phyloP scores from a whole-genome alignment of 2,329 filamentous ascomycete species.

The Phyllosticta citribraziliensis region DNA sequence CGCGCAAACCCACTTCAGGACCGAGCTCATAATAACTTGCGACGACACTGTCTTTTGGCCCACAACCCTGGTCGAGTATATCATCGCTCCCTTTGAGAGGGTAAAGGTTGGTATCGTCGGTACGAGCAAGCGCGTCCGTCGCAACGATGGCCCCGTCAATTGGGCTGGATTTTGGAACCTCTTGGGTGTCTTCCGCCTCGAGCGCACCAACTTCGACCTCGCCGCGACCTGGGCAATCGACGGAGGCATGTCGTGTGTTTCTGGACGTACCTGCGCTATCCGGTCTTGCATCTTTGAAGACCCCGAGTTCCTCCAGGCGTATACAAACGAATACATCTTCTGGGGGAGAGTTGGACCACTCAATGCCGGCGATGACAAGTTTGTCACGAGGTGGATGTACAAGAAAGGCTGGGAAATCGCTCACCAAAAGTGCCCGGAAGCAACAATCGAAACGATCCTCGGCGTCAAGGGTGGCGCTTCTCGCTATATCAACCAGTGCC shows the following conservation, averaged over 20 bases:
- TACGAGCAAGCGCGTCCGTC: conserved; percentile 6
- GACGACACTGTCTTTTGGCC: conserved; percentile 49
- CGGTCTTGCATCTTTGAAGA: conserved; percentile 18
- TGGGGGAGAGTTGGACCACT: conserved; percentile 12
- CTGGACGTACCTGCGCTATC: conserved; percentile 21
- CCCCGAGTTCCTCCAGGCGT: conserved; percentile 15
- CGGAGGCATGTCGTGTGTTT: conserved; percentile 24
- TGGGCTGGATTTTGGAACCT: conserved; percentile 16
- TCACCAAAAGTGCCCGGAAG: conserved; percentile 42
- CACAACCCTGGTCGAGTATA: conserved; percentile 29
- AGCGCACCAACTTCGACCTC: conserved; percentile 27
- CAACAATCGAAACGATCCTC: conserved; percentile 41
- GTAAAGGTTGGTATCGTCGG: conserved; percentile 12
- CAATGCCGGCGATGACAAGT: conserved; percentile 29
- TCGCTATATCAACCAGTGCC: conserved; percentile 17
- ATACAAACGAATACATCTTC: conserved; percentile 17
- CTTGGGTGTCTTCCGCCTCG: conserved; percentile 19
- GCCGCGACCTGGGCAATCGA: conserved; percentile 21
- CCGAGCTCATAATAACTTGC: conserved; percentile 34
- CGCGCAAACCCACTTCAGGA: neutral
- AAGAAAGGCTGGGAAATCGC: conserved; percentile 38
- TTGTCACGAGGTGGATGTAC: conserved; percentile 44
- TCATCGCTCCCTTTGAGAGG: conserved; percentile 30
- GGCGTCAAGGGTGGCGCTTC: conserved; percentile 10
- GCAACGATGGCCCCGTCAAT: neutral